phyloP scores from a whole-genome alignment of 768 basidiomycete genomes.

The Peribolospora baueri region DNA sequence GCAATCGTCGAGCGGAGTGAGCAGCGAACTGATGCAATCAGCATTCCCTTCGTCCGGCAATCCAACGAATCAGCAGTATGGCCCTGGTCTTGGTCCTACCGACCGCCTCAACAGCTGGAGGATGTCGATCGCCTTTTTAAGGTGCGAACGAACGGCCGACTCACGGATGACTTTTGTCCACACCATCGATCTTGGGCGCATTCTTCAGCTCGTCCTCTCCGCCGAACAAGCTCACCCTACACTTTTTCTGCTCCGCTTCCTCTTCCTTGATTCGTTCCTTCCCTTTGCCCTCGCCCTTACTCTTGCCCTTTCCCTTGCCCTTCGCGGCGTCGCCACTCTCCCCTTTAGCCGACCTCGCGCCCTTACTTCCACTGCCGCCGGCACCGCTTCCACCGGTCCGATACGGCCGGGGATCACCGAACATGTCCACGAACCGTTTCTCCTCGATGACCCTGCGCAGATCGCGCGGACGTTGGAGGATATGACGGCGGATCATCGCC shows the following conservation, averaged over 20 bases:
- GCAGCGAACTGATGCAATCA: too few relatives aligned
- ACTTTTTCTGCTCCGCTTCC: conserved; percentile 2
- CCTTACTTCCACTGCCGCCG: too few relatives aligned
- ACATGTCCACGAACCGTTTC: conserved; percentile 46
- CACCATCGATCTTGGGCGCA: conserved; percentile 50
- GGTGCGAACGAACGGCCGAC: conserved; percentile 8
- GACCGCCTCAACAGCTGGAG: too few relatives aligned
- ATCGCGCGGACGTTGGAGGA: conserved; percentile 5
- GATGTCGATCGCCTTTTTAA: too few relatives aligned
- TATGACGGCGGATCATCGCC: conserved; percentile 37
- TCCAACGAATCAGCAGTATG: too few relatives aligned
- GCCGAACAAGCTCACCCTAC: conserved; percentile 56
- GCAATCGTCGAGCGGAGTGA: too few relatives aligned
- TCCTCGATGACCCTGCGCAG: conserved; percentile 36
- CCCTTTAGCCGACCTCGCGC: conserved; percentile 9
- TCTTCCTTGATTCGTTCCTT: background rate
- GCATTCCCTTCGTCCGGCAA: too few relatives aligned
- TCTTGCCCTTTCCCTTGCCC: conserved; percentile 18
- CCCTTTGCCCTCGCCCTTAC: background rate
- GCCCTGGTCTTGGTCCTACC: too few relatives aligned
- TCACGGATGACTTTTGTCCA: conserved; percentile 56
- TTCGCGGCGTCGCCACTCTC: conserved; percentile 23
- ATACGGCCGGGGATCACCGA: conserved; percentile 28
- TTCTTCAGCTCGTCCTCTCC: conserved; percentile 65
- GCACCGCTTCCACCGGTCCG: too few relatives aligned